Percentiles rank a stretch among this genome's conserved stretches.
phyloP scores from a whole-genome alignment of 2,329 filamentous ascomycete species.

The Orbilia blumenaviensis region DNA sequence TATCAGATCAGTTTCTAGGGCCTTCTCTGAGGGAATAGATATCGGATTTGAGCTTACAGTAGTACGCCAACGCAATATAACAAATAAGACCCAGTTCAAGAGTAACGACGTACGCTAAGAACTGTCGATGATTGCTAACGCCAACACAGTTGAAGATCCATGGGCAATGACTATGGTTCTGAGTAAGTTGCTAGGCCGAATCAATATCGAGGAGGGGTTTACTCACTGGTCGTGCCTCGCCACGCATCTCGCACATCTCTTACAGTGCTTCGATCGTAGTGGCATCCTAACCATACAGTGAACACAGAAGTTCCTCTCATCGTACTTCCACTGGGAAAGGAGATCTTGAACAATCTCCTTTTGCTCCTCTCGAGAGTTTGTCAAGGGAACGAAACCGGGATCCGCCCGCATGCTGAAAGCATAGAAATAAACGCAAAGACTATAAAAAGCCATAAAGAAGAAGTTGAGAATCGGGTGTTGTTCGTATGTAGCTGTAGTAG shows the following conservation, averaged over 20 bases:
- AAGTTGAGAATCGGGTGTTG: conserved; percentile 79
- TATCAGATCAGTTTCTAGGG: conserved; percentile 55
- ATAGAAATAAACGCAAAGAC: conserved; percentile 85
- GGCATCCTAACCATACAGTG: conserved; percentile 94
- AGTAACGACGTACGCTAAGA: conserved; percentile 85
- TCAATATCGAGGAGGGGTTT: not conserved
- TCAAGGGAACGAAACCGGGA: conserved; percentile 91
- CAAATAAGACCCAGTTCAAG: conserved; percentile 72
- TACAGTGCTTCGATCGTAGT: conserved; percentile 93
- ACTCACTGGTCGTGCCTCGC: conserved; percentile 96
- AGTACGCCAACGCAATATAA: conserved; percentile 32
- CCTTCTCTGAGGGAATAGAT: conserved; percentile 60
- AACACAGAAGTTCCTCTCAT: conserved; percentile 93
- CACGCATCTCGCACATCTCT: conserved; percentile 87
- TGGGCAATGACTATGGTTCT: conserved; percentile 78
- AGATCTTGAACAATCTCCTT: conserved; percentile 88
- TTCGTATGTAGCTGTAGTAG: conserved; percentile 69
- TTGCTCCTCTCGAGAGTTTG: conserved; percentile 87
- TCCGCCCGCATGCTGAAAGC: conserved; percentile 84
- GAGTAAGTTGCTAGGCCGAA: conserved; percentile 27
- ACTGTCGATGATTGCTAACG: conserved; percentile 94
- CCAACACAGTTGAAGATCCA: conserved; percentile 98
- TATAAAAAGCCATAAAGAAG: conserved; percentile 72
- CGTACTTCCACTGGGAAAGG: conserved; percentile 84
- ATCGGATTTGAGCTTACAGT: conserved; percentile 54